Evolutionary conservation across 1,139 yeast species (phyloP), one percentile per base, ranked within the genome.

Genomic region (Yamadazyma taylorii): DNA sequence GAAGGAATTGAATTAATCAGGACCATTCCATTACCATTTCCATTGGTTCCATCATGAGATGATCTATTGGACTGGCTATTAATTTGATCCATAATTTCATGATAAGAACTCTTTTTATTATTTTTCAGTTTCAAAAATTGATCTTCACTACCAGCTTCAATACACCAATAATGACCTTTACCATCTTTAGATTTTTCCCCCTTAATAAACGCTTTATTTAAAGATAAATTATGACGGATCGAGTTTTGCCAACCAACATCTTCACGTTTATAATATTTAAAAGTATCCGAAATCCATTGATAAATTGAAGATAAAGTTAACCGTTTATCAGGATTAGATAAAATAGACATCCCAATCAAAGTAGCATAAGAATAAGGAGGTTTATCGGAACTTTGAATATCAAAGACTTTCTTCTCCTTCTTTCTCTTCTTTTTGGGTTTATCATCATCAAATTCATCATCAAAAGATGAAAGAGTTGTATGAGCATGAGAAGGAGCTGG

Each of bases 281-380:
- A 92, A 28, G 95, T 85, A 36, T 81, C 82, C 12, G 95, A 81
- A 35, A 92, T 94, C 98, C 98, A 92, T 48, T 73, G 76, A 66
- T 92, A 92, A 36, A 92, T 94, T 55, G 89, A 96, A 0, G 97
- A 81, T 38, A 92, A 71, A 0, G 98, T 92, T 38, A 94, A 73
- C 52, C 80, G 79, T 42, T 88, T 81, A 21, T 79, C 82, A 1
- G 82, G 80, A n/a, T 95, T 81, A 43, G 95, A 80, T 46, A 92
- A 67, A 39, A 92, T 89, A 2, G 97, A 92, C 82, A 92, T 84
- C 4, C 97, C 97, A 45, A 92, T 92, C 45, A 92, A 72, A 29
- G 92, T 84, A 7, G 98, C 98, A 58, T 92, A 92, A 4, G 96
- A 87, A 55, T 82, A 90, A 2, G 96, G 96, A 3, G 98, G 98